Evolutionary conservation across 2,329 filamentous ascomycete genomes (phyloP).

Genomic region (Cytospora leucostoma): DNA sequence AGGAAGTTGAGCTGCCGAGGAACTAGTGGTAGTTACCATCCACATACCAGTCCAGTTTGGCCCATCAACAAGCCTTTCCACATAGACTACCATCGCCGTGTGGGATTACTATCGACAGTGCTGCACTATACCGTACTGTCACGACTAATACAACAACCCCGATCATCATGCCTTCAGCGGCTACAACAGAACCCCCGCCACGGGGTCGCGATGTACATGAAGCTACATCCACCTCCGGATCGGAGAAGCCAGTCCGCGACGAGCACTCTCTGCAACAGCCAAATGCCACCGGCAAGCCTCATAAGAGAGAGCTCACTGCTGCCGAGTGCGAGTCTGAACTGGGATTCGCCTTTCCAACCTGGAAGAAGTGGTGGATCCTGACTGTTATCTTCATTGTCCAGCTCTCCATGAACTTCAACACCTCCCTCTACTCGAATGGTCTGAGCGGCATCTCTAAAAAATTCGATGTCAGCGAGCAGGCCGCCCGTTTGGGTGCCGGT

Average conservation of each 20-base stretch:
- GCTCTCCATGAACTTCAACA: slow-evolving; percentile 79
- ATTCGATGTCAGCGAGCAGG: slow-evolving; percentile 68
- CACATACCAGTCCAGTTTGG: no score
- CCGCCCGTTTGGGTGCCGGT: slow-evolving; percentile 71
- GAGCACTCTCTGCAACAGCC: slow-evolving; percentile 9
- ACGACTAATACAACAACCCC: background rate
- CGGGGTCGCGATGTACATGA: background rate
- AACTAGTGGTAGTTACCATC: background rate
- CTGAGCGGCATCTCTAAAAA: slow-evolving; percentile 65
- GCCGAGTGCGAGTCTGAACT: slow-evolving; percentile 67
- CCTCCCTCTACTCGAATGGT: slow-evolving; percentile 71
- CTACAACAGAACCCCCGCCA: slow-evolving; percentile 12
- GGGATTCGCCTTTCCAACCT: slow-evolving; percentile 60
- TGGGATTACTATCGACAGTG: background rate
- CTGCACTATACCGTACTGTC: background rate
- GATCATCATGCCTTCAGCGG: background rate
- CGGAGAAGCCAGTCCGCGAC: slow-evolving; percentile 11
- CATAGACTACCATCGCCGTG: background rate
- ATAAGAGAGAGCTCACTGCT: slow-evolving; percentile 46
- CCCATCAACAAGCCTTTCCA: no score
- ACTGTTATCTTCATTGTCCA: slow-evolving; percentile 74
- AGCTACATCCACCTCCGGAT: background rate
- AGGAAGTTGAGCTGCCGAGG: background rate
- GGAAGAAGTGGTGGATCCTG: slow-evolving; percentile 73
- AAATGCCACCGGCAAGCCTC: slow-evolving; percentile 6